Conservation (phyloP, 768 basidiomycete species). For the Boletus reticuloceps region DNA sequence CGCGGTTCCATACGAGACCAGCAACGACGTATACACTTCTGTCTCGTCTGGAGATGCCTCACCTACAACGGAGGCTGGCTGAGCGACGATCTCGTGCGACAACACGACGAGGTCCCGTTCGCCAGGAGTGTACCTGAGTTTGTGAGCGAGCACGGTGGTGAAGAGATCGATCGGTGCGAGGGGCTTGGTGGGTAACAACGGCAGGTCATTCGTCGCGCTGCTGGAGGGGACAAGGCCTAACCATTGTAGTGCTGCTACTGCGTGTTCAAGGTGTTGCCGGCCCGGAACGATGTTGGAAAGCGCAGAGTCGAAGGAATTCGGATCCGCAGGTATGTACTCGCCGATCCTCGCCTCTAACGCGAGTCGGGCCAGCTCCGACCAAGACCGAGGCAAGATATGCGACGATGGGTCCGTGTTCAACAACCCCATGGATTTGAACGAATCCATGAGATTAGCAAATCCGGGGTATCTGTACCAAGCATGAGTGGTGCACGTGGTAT, state of each 20-base stretch:
- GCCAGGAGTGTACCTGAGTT: slow-evolving; percentile 60
- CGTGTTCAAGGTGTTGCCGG: slow-evolving; percentile 19
- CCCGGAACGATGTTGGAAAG: slow-evolving; percentile 22
- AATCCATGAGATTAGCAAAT: slow-evolving; percentile 69
- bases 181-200: slow-evolving; percentile 42
- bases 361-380: slow-evolving; percentile 38
- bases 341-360: slow-evolving; percentile 31
- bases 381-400: slow-evolving; percentile 17
- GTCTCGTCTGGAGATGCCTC: slow-evolving; percentile 22
- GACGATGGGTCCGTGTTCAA: slow-evolving; percentile 40
- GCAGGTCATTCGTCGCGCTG: slow-evolving; percentile 24
- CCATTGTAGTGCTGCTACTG: slow-evolving; percentile 47
- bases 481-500: background rate
- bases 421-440: slow-evolving; percentile 69
- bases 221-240: slow-evolving; percentile 11
- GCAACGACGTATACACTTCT: slow-evolving; percentile 63
- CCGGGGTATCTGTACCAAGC: slow-evolving; percentile 67
- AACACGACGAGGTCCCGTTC: slow-evolving; percentile 90
- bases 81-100: slow-evolving; percentile 74
- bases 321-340: slow-evolving; percentile 28
- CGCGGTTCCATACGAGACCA: slow-evolving; percentile 60
- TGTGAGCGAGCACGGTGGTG: slow-evolving; percentile 66
- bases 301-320: slow-evolving; percentile 34
- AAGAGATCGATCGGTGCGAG: slow-evolving; percentile 70
- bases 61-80: slow-evolving; percentile 6